phyloP scores from a whole-genome alignment of 768 basidiomycete species.

The Boletus rufocinnamomeus region DNA sequence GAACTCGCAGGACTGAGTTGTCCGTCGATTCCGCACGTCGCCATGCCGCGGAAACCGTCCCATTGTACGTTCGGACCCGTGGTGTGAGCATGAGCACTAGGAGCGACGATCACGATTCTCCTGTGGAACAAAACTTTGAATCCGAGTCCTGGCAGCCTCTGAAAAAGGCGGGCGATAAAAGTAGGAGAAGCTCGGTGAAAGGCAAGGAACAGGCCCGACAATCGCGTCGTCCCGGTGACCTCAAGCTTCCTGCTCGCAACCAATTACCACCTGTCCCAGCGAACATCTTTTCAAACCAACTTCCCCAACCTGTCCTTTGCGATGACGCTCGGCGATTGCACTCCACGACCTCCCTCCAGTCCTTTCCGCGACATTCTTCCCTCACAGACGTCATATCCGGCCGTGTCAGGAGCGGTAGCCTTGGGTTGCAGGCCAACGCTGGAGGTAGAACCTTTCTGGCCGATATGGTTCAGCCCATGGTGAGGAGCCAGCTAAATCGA shows the following conservation, averaged over 20 bases:
- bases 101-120: constrained; percentile 42
- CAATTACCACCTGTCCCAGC: constrained; percentile 38
- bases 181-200: constrained; percentile 51
- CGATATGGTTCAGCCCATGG: constrained; percentile 26
- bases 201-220: constrained; percentile 44
- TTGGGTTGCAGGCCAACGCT: constrained; percentile 45
- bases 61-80: constrained; percentile 49
- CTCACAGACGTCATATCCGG: constrained; percentile 41
- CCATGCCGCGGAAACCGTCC: constrained; percentile 28
- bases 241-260: constrained; percentile 61
- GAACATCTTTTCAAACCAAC: constrained; percentile 37
- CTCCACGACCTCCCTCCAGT: constrained; percentile 41
- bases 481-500: constrained; percentile 19
- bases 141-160: constrained; percentile 52
- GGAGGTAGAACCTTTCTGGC: constrained; percentile 18
- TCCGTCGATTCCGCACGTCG: constrained; percentile 30
- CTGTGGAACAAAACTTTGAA: constrained; percentile 49
- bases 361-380: constrained; percentile 36
- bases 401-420: constrained; percentile 61
- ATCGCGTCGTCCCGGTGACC: constrained; percentile 55
- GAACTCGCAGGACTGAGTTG: constrained; percentile 31
- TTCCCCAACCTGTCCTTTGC: constrained; percentile 37
- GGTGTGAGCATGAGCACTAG: constrained; percentile 57
- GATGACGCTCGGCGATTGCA: constrained; percentile 43
- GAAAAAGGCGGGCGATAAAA: constrained; percentile 43